These are phyloP conservation scores for Trametes pubescens DNA, from an alignment of 1,284 basidiomycete species.

Conservation along the genomic window DNA sequence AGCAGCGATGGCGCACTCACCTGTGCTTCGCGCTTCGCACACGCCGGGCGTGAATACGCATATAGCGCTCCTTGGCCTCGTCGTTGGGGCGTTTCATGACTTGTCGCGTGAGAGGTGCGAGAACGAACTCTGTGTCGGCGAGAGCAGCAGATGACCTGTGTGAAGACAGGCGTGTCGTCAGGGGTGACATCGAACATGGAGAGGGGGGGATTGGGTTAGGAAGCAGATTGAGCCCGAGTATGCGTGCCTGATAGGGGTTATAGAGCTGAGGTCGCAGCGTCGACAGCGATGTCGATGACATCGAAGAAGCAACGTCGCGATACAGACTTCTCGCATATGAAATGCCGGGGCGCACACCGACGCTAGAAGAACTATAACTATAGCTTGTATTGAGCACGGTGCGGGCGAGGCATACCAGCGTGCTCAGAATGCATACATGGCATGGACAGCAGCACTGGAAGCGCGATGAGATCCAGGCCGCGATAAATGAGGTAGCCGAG, in stretches of 20 bases:
- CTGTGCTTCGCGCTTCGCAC: not conserved
- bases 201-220: not conserved
- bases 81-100: not conserved
- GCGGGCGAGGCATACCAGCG: not conserved
- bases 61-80: not conserved
- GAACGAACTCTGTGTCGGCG: not conserved
- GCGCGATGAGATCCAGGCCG: not conserved
- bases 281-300: not conserved
- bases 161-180: not conserved
- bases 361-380: not conserved
- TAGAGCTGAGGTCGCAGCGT: not conserved
- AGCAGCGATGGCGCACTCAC: constrained; percentile 3
- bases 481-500: constrained; percentile 1
- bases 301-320: not conserved
- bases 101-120: not conserved
- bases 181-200: not conserved
- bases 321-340: not conserved
- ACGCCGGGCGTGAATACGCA: not conserved
- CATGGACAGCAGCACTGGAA: not conserved
- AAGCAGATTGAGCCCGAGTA: not conserved
- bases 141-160: not conserved
- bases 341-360: not conserved
- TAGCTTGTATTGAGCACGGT: not conserved
- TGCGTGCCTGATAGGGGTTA: not conserved
- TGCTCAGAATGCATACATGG: not conserved